Conservation (phyloP, 768 basidiomycete genomes). For the Tremella fuciformis region DNA sequence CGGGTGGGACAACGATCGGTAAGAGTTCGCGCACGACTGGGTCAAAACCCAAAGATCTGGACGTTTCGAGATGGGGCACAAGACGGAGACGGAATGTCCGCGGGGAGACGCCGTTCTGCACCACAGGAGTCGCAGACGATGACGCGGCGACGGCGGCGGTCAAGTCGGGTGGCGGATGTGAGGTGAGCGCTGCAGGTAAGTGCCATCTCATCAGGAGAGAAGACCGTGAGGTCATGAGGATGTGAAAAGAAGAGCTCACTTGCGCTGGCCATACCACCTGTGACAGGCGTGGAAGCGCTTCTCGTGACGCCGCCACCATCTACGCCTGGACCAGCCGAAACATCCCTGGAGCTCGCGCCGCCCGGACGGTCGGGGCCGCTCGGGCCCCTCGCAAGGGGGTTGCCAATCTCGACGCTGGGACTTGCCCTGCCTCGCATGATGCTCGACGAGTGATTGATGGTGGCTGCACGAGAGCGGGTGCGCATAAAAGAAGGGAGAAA, state of each 20-base stretch:
- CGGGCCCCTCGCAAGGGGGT: conserved; percentile 13
- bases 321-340: not conserved
- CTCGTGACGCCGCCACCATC: conserved; percentile 35
- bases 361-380: too few relatives aligned
- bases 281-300: conserved; percentile 38
- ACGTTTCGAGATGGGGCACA: conserved; percentile 89
- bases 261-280: conserved; percentile 1
- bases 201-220: not conserved
- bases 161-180: not conserved
- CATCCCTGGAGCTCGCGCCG: too few relatives aligned
- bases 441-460: conserved; percentile 21
- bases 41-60: conserved; percentile 85
- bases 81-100: conserved; percentile 76
- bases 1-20: conserved; percentile 32
- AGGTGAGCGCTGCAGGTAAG: not conserved
- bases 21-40: conserved; percentile 81
- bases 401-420: conserved; percentile 21
- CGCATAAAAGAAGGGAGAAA: conserved; percentile 50
- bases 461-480: conserved; percentile 40
- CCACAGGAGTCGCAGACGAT: not conserved
- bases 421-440: conserved; percentile 15
- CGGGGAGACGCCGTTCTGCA: conserved; percentile 11
- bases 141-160: not conserved
- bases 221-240: not conserved
- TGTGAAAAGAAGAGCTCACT: conserved; percentile 1